Conservation (phyloP, 1,139 yeast genomes). For the Yamadazyma jaroonii region DNA sequence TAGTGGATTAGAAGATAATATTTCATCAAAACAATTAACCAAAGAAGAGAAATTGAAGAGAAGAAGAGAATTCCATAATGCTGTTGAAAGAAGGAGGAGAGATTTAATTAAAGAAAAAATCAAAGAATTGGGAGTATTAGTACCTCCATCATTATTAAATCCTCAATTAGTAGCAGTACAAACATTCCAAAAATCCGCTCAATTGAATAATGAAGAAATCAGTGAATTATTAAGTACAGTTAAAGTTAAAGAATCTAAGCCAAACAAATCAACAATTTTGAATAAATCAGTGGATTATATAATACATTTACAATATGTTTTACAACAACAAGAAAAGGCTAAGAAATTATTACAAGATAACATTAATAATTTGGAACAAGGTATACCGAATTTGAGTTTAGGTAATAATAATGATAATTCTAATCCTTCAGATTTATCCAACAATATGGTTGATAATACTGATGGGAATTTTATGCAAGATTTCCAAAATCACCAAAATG, state of each 20-base stretch:
- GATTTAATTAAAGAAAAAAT: constrained; percentile 75
- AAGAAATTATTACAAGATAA: constrained; percentile 19
- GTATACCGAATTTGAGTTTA: background rate
- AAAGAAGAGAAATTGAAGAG: constrained; percentile 69
- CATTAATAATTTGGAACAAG: constrained; percentile 14
- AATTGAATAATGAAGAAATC: constrained; percentile 30
- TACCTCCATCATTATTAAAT: constrained; percentile 67
- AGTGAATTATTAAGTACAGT: constrained; percentile 37
- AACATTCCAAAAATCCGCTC: constrained; percentile 40
- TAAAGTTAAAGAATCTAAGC: constrained; percentile 62
- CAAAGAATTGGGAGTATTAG: constrained; percentile 66
- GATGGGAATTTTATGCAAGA: constrained; percentile 14
- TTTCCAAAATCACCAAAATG: constrained; percentile 16
- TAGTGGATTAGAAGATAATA: constrained; percentile 8
- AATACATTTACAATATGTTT: constrained; percentile 47
- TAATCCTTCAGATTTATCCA: constrained; percentile 7
- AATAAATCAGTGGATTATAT: constrained; percentile 70
- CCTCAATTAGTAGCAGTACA: constrained; percentile 47
- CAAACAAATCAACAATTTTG: constrained; percentile 68
- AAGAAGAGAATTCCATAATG: constrained; percentile 76
- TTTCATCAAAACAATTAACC: constrained; percentile 46
- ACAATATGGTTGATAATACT: constrained; percentile 5
- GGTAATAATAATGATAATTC: constrained; percentile 3
- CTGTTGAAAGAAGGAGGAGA: constrained; percentile 76
- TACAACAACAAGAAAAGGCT: constrained; percentile 33